phyloP scores from a whole-genome alignment of 306 rosid species.

The Aeschynomene evenia region DNA sequence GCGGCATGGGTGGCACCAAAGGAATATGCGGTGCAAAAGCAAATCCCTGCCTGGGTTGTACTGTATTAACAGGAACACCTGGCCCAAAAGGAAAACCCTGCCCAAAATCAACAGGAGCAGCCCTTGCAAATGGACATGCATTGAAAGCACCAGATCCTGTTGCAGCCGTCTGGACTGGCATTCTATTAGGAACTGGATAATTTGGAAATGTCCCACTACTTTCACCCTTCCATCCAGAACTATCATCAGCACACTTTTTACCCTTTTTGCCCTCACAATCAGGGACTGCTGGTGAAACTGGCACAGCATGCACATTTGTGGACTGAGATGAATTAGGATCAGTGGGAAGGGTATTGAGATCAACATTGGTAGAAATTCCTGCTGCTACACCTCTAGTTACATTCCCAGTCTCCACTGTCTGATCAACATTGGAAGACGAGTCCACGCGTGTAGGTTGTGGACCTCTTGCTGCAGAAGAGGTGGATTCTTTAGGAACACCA shows the following conservation, averaged over 20 bases:
- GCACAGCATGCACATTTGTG: neutral
- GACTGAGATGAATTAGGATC: conserved; percentile 33
- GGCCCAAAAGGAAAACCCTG: neutral
- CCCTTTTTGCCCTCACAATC: conserved; percentile 40
- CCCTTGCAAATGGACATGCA: conserved; percentile 56
- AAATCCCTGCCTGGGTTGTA: too few relatives aligned
- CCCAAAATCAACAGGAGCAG: conserved; percentile 13
- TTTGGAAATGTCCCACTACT: conserved; percentile 32
- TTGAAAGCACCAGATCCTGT: conserved; percentile 11
- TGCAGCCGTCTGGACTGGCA: conserved; percentile 16
- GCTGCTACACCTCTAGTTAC: conserved; percentile 22
- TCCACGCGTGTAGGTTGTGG: conserved; percentile 16
- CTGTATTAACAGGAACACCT: too few relatives aligned
- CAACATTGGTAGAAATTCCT: conserved; percentile 41
- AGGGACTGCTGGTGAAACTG: conserved; percentile 31
- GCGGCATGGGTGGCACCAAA: too few relatives aligned
- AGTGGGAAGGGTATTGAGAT: conserved; percentile 55
- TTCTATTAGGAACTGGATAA: conserved; percentile 22
- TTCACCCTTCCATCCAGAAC: conserved; percentile 21
- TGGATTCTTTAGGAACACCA: conserved; percentile 20
- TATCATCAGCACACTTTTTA: conserved; percentile 16
- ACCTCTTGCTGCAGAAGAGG: conserved; percentile 22
- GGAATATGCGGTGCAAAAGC: too few relatives aligned
- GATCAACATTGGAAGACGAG: conserved; percentile 29
- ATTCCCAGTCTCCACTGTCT: conserved; percentile 29